Evolutionary conservation across 306 rosid genomes (phyloP).

Genomic region (Delonix regia): DNA sequence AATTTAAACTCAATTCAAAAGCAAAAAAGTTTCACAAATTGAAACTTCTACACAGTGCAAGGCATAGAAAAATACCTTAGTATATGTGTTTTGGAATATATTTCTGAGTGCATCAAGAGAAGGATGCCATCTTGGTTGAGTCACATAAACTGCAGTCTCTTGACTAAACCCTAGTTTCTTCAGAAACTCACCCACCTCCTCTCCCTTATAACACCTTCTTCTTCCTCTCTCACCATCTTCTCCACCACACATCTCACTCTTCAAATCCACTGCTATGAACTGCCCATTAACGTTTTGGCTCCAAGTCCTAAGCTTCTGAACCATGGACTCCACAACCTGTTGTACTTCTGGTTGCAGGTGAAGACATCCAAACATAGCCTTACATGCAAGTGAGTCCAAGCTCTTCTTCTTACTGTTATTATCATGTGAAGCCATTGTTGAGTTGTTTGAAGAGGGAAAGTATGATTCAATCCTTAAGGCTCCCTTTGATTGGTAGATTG

Average conservation of each 20-base stretch:
- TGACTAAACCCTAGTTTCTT: constrained; percentile 40
- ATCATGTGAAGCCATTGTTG: constrained; percentile 26
- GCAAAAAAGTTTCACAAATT: neutral
- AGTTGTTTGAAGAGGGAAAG: constrained; percentile 34
- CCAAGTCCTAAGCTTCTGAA: constrained; percentile 33
- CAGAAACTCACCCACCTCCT: constrained; percentile 47
- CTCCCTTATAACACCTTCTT: constrained; percentile 29
- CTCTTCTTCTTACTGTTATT: neutral
- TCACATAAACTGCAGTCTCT: constrained; percentile 44
- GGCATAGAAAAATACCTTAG: constrained; percentile 31
- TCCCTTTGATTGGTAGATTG: constrained; percentile 39
- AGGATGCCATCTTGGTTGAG: constrained; percentile 43
- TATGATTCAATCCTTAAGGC: constrained; percentile 46
- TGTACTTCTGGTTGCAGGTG: constrained; percentile 33
- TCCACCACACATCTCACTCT: constrained; percentile 27
- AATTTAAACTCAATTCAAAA: neutral
- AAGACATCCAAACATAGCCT: constrained; percentile 49
- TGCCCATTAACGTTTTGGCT: constrained; percentile 28
- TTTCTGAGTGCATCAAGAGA: constrained; percentile 39
- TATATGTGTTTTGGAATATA: constrained; percentile 49
- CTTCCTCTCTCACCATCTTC: constrained; percentile 21
- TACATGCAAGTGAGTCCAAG: constrained; percentile 39
- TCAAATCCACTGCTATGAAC: constrained; percentile 46
- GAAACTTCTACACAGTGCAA: neutral
- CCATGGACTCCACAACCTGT: constrained; percentile 31